Percentiles rank a stretch among this genome's conserved stretches.
Conservation (phyloP, 2,329 filamentous ascomycete species). For the Fusarium sp. region DNA sequence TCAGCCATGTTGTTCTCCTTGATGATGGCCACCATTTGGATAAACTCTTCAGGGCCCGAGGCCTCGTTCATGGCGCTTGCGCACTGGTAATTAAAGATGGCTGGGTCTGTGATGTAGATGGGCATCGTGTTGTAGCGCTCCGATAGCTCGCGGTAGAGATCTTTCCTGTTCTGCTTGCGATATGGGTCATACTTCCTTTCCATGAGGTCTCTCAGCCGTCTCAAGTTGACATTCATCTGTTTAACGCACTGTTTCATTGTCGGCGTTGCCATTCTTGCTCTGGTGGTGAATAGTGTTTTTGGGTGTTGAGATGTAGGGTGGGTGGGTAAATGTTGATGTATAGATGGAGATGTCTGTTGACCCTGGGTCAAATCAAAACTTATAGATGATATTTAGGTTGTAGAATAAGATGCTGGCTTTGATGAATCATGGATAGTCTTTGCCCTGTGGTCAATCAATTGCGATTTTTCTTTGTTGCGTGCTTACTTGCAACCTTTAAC, state of each 20-base stretch:
- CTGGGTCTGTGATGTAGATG: not conserved
- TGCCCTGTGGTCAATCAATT: not conserved
- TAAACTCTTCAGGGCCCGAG: not conserved
- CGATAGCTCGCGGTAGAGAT: not conserved
- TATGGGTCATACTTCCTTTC: not conserved
- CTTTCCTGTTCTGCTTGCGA: not conserved
- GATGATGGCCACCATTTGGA: not conserved
- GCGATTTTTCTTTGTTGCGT: not conserved
- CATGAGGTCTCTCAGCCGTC: no score
- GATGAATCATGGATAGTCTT: not conserved
- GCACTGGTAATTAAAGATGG: not conserved
- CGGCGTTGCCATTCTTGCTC: not conserved
- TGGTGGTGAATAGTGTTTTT: not conserved
- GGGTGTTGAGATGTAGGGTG: not conserved
- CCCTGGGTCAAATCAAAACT: not conserved
- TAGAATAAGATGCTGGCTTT: not conserved
- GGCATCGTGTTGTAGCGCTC: not conserved
- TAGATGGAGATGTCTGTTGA: not conserved
- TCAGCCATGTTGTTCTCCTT: no score
- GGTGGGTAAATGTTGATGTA: not conserved
- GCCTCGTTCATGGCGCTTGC: not conserved
- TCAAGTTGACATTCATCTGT: no score
- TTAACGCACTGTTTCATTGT: not conserved
- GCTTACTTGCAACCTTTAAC: not conserved
- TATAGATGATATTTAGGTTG: not conserved